Conservation (phyloP, 345 rosid genomes). For the Sisymbrium altissimum region DNA sequence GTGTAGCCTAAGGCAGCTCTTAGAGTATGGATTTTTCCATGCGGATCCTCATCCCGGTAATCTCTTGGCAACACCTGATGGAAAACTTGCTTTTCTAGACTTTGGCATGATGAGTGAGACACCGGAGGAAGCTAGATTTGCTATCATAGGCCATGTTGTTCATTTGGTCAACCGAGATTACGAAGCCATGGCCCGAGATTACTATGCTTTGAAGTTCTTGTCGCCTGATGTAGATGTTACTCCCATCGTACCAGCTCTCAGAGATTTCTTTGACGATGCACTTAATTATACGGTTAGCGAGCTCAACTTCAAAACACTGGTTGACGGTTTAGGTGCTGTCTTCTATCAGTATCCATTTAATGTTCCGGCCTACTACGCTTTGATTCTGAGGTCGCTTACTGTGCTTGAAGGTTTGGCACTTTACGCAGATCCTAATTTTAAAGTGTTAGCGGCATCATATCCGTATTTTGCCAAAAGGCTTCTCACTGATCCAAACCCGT, state of each 20-base stretch:
- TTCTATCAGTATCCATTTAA: constrained; percentile 87
- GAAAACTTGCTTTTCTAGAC: constrained; percentile 96
- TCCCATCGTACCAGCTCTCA: constrained; percentile 88
- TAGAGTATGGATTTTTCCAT: constrained; percentile 94
- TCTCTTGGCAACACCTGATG: constrained; percentile 95
- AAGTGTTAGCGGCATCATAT: constrained; percentile 92
- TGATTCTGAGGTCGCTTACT: constrained; percentile 93
- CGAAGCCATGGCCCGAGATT: constrained; percentile 98
- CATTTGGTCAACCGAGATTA: constrained; percentile 97
- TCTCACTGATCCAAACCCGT: constrained; percentile 94
- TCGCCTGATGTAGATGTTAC: constrained; percentile 88
- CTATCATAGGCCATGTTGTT: constrained; percentile 89
- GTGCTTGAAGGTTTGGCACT: constrained; percentile 97
- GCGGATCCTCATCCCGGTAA: constrained; percentile 99
- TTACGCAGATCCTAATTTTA: constrained; percentile 85
- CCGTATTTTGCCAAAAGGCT: constrained; percentile 98
- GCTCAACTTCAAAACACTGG: constrained; percentile 84
- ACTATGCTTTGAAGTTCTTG: constrained; percentile 79
- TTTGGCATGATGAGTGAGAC: constrained; percentile 99
- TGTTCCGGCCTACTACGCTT: constrained; percentile 92
- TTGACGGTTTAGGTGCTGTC: constrained; percentile 91
- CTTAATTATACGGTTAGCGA: constrained; percentile 90
- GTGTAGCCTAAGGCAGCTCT: constrained; percentile 91
- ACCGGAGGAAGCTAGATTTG: constrained; percentile 94
- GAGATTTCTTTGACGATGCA: constrained; percentile 86